phyloP scores from a whole-genome alignment of 75 land plant species.

The Sequoiadendron giganteum region DNA sequence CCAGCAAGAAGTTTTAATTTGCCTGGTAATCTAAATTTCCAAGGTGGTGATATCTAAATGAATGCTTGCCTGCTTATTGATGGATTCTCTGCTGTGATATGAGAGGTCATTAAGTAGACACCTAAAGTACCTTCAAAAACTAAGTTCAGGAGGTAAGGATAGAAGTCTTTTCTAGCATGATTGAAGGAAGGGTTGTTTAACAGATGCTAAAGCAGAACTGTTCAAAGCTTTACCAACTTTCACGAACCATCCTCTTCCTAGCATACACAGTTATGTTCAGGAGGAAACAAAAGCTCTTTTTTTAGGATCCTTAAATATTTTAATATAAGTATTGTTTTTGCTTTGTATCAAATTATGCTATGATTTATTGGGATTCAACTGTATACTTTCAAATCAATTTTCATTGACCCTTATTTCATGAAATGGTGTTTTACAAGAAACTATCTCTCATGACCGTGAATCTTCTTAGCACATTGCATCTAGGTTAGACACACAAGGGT shows the following conservation, averaged over 20 bases:
- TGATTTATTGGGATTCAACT: no score
- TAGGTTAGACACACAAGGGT: no score
- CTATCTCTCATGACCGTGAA: no score
- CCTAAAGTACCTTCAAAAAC: neutral
- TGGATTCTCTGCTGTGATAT: neutral
- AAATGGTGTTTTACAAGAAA: no score
- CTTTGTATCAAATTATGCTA: no score
- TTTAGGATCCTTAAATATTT: neutral
- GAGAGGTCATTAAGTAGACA: neutral
- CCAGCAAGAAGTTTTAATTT: neutral
- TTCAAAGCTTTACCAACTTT: neutral
- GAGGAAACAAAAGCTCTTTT: neutral
- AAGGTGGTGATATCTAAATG: neutral
- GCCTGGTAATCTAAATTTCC: neutral
- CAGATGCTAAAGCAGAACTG: neutral
- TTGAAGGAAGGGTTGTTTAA: neutral
- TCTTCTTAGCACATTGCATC: no score
- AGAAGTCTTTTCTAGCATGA: neutral
- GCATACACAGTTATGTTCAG: neutral
- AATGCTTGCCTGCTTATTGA: neutral
- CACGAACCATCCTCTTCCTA: neutral
- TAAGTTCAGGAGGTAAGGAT: neutral
- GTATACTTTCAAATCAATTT: no score
- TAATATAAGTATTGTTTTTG: no score
- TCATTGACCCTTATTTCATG: no score